Percentiles rank a stretch among this genome's conserved stretches.
Evolutionary conservation across 1,284 basidiomycete species (phyloP).

Genomic region (Bothia castanella): DNA sequence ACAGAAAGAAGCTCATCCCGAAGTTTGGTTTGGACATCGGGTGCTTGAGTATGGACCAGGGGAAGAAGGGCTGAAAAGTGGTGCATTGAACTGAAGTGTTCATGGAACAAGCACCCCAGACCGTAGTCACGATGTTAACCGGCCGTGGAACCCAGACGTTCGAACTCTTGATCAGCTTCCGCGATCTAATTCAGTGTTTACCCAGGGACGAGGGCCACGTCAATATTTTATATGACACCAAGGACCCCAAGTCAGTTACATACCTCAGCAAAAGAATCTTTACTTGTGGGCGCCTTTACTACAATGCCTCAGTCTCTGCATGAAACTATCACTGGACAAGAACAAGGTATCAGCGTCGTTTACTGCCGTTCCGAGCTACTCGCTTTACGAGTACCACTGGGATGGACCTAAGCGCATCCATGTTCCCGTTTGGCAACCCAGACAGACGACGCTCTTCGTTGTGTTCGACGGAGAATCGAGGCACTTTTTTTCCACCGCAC

Average conservation of each 20-base stretch:
- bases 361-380: conserved; percentile 5
- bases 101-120: too few species aligned
- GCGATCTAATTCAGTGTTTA: too few species aligned
- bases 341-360: conserved; percentile 9
- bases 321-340: conserved; percentile 26
- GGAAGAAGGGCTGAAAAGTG: too few species aligned
- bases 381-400: conserved; percentile 26
- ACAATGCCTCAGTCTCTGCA: conserved; percentile 9
- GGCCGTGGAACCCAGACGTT: too few species aligned
- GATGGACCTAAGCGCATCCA: conserved; percentile 25
- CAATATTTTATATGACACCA: too few species aligned
- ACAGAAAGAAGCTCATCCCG: conserved; percentile 59
- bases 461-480: conserved; percentile 24
- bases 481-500: conserved; percentile 22
- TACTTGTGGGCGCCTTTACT: background rate
- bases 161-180: too few species aligned
- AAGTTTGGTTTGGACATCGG: conserved; percentile 59
- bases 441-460: conserved; percentile 24
- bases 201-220: too few species aligned
- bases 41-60: conserved; percentile 48
- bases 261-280: background rate
- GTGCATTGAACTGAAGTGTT: too few species aligned
- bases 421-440: conserved; percentile 27
- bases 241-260: too few species aligned
- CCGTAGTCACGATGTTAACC: too few species aligned